These are phyloP conservation scores for Gossypium turneri DNA, from an alignment of 345 rosid species.

Conservation along the genomic window DNA sequence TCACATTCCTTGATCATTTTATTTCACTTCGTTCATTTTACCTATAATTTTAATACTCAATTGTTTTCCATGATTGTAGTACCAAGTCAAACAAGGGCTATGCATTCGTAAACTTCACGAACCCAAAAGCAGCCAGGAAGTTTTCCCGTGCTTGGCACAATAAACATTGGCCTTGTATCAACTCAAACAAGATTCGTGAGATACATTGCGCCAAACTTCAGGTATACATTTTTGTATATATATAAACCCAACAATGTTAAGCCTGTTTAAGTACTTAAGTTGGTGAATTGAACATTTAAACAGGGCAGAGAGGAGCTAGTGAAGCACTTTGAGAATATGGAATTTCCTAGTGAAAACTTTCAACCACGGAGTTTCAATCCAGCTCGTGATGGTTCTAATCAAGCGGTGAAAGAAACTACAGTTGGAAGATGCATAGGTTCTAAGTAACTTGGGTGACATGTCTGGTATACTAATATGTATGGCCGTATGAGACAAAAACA, in stretches of 20 bases:
- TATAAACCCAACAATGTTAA: neutral
- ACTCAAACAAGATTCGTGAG: slow-evolving; percentile 46
- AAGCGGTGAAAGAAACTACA: neutral
- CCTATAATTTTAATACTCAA: too few relatives aligned
- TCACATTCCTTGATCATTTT: too few relatives aligned
- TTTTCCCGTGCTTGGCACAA: slow-evolving; percentile 35
- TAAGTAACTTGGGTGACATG: neutral
- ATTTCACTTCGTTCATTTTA: too few relatives aligned
- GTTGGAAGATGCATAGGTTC: neutral
- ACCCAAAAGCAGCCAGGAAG: slow-evolving; percentile 46
- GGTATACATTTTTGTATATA: slow-evolving; percentile 25
- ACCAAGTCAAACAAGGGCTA: slow-evolving; percentile 59
- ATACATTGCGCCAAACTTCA: slow-evolving; percentile 59
- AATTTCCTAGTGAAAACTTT: neutral
- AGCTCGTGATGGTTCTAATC: neutral
- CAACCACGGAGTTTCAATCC: neutral
- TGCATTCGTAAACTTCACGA: slow-evolving; percentile 77
- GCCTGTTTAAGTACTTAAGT: too few relatives aligned
- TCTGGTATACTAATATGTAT: neutral
- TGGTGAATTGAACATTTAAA: neutral
- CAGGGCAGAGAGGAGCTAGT: neutral
- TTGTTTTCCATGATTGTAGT: slow-evolving; percentile 26
- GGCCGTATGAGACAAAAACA: too few relatives aligned
- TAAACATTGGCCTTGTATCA: slow-evolving; percentile 43
- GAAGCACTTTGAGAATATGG: neutral